Conservation (phyloP, 2,329 filamentous ascomycete species). For the Phyllosticta citrichinensis region DNA sequence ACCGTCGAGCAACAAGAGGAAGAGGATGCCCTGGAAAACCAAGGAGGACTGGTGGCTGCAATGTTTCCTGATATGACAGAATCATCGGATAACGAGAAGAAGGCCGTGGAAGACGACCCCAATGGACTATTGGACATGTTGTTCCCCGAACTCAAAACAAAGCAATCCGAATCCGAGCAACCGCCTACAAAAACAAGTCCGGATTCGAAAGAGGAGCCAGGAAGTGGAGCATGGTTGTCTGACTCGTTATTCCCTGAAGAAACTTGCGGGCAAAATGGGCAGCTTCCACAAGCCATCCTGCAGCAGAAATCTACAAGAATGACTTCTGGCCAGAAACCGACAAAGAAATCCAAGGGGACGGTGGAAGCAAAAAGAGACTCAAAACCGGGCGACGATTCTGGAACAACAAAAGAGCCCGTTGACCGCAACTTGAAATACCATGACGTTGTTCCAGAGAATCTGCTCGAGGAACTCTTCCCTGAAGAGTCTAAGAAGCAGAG, state of each 20-base stretch:
- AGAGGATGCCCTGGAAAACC: not conserved
- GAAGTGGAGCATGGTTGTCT: no score
- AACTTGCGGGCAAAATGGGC: no score
- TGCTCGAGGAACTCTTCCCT: not conserved
- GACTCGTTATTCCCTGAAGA: no score
- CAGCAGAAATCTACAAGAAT: not conserved
- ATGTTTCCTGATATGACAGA: constrained; percentile 5
- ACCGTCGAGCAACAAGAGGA: not conserved
- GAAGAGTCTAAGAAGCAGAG: not conserved
- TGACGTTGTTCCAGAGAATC: not conserved
- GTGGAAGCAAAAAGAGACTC: no score
- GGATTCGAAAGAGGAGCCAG: not conserved
- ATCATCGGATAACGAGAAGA: not conserved
- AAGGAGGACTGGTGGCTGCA: not conserved
- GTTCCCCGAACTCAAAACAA: not conserved
- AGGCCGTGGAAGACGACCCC: not conserved
- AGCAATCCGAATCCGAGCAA: not conserved
- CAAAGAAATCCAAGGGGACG: no score
- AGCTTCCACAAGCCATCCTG: no score
- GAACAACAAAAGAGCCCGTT: not conserved
- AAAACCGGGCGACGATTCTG: not conserved
- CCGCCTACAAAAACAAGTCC: not conserved
- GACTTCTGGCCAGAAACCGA: not conserved
- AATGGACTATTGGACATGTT: not conserved
- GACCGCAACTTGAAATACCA: not conserved